A percentile compares a stretch with the other conserved stretches of the same genome.
phyloP scores from a whole-genome alignment of 2,329 filamentous ascomycete species.

The Daldinia eschscholtzii region DNA sequence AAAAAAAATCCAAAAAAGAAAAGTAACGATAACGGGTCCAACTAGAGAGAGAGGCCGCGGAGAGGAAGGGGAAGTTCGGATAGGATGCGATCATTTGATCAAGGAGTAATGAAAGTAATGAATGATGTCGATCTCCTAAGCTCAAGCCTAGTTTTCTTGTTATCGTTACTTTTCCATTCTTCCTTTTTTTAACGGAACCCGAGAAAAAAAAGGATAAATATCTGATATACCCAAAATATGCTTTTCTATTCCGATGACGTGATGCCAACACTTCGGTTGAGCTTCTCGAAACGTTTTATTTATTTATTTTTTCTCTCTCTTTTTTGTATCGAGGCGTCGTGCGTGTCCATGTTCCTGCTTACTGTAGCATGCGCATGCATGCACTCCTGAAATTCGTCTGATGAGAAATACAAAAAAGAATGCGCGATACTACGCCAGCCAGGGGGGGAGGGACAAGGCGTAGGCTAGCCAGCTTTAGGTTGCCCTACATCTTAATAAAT shows the following conservation, averaged over 20 bases:
- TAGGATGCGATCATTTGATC: constrained; percentile 32
- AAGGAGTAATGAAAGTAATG: constrained; percentile 25
- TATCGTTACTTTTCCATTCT: constrained; percentile 16
- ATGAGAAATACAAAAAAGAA: constrained; percentile 18
- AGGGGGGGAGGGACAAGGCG: constrained; percentile 31
- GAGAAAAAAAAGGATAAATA: constrained; percentile 36
- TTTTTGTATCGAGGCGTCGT: constrained; percentile 21
- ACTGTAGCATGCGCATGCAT: constrained; percentile 44
- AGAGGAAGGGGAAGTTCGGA: constrained; percentile 16
- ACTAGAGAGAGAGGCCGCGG: not conserved
- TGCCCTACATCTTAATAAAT: constrained; percentile 18
- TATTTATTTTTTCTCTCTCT: too few species aligned
- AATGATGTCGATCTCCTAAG: constrained; percentile 42
- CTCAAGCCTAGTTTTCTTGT: not conserved
- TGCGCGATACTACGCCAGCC: constrained; percentile 39
- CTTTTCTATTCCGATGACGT: constrained; percentile 24
- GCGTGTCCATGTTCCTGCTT: constrained; percentile 39
- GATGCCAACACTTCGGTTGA: constrained; percentile 11
- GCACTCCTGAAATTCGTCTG: constrained; percentile 44
- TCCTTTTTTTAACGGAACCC: constrained; percentile 24
- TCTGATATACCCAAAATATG: constrained; percentile 12
- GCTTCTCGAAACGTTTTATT: constrained; percentile 24
- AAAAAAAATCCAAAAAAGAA: constrained; percentile 12
- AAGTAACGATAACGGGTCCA: constrained; percentile 19
- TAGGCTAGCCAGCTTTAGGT: constrained; percentile 15